These are phyloP conservation scores for Guyanaporus albipodus DNA, from an alignment of 768 basidiomycete genomes.

Conservation along the genomic window DNA sequence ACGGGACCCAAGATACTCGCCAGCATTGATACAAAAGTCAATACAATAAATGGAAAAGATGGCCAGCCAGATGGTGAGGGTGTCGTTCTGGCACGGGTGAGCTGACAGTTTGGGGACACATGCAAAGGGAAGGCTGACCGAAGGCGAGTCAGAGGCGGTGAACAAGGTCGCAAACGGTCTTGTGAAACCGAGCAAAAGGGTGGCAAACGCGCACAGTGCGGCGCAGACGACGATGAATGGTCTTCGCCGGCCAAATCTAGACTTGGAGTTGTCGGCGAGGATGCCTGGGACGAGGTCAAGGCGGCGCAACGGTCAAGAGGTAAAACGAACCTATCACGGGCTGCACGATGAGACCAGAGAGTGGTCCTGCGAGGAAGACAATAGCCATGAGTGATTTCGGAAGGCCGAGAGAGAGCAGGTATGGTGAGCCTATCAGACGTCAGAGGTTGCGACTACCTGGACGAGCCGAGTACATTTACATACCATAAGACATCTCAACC, in stretches of 20 bases:
- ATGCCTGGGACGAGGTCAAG: slow-evolving; percentile 38
- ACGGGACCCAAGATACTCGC: slow-evolving; percentile 21
- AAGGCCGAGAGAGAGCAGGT: slow-evolving; percentile 83
- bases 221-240: slow-evolving; percentile 80
- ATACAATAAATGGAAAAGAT: slow-evolving; percentile 65
- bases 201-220: slow-evolving; percentile 60
- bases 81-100: slow-evolving; percentile 45
- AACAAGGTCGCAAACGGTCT: slow-evolving; percentile 4
- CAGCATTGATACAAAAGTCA: slow-evolving; percentile 62
- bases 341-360: slow-evolving; percentile 88
- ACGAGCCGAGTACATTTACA: neutral
- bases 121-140: neutral
- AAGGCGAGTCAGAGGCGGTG: neutral
- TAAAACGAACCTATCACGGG: slow-evolving; percentile 67
- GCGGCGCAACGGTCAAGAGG: neutral
- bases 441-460: neutral
- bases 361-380: slow-evolving; percentile 89
- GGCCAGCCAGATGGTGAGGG: slow-evolving; percentile 73
- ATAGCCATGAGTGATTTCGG: slow-evolving; percentile 84
- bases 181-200: slow-evolving; percentile 1
- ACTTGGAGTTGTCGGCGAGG: slow-evolving; percentile 80
- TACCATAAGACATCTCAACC: slow-evolving; percentile 89
- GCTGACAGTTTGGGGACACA: neutral
- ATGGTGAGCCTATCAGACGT: slow-evolving; percentile 62
- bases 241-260: slow-evolving; percentile 77